Evolutionary conservation across 352 stramenopile species (phyloP), one percentile per base, ranked within the genome.

Genomic region (Phytophthora quininea): DNA sequence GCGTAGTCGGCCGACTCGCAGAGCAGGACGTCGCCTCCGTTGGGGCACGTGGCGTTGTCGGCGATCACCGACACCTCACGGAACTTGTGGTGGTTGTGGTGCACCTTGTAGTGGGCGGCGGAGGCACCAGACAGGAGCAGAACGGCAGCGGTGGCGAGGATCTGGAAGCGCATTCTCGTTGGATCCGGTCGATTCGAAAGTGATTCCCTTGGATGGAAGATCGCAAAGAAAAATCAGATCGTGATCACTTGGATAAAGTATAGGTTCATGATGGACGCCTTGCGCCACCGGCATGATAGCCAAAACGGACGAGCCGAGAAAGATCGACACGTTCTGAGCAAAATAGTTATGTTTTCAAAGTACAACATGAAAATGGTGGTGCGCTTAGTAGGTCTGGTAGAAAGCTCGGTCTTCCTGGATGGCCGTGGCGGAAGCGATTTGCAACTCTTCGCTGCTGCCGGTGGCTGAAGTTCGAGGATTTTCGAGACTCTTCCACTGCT

Each of bases 61-160:
- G 49, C 65, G 58, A 88, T 80, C 35, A 88, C 62, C 14, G 73
- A 69, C 53, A 78, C 69, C 24, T 84, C 74, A 11, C 69, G 74
- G 68, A 86, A 88, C 73, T 86, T 86, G 58, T 73, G 71, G 69
- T 79, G 60, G 49, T 64, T 57, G 46, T 73, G 52, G 64, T 76
- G 62, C 35, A 72, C 53, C 52, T 81, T 75, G 33, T 51, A 32
- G 14, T 68, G 63, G 15, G 48, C 27, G 4, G 48, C 63, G 8
- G 46, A 19, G n/a, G 35, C 48, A 9, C 35, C 35, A 40, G 56
- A 33, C 30, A 62, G 52, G 4, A 54, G 50, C 54, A 77, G 47
- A 10, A 76, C 15, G 6, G 62, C 66, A 52, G 35, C 6, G 64
- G 14, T 52, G 33, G 68, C 30, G 31, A 77, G 40, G 9, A 71